Evolutionary conservation across 2,329 filamentous ascomycete species (phyloP), one percentile per base, ranked within the genome.

Genomic region (Annulohypoxylon truncatum): DNA sequence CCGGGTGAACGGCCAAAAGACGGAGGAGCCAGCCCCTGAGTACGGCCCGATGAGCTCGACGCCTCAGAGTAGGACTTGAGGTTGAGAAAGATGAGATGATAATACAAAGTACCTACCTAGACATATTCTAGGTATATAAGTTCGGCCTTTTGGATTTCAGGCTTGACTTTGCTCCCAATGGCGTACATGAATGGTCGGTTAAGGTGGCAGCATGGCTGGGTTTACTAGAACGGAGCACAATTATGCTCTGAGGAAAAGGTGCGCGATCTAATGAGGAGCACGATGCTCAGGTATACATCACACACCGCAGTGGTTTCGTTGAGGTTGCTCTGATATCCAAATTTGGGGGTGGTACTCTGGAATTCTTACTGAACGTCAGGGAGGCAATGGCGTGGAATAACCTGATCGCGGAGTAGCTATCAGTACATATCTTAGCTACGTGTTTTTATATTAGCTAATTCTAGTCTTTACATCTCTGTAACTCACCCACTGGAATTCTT

Each of bases 11-110:
- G 63, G 50, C 31, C 44, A 18, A 8, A 33, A 58, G 24, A 51
- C 51, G 2, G n/a, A 55, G 42, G 50, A 61, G 2, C 24, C n/a
- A n/a, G 29, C 20, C 12, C 4, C 31, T 3, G 20, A 62, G 2
- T 28, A 63, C 22, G 51, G 62, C 2, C 53, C 59, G 22, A 63
- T 60, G 59, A 48, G 48, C 47, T 64, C 66, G 42, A 64, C 28
- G 22, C 56, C 55, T 2, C 20, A 35, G 29, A 61, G 62, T 8
- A 61, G 54, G 48, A 56, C 46, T 7, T 68, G 24, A 62, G 33
- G 15, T 26, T n/a, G 29, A 57, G 5, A 28, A 1, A 22, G 10
- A 18, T 5, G 9, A 26, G 12, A 15, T 20, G 35, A 51, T 35
- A 51, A 4, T 8, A 28, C n/a, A 15, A 38, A 31, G 9, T 12